phyloP scores from a whole-genome alignment of 352 stramenopile species.

The Phytopythium vexans region DNA sequence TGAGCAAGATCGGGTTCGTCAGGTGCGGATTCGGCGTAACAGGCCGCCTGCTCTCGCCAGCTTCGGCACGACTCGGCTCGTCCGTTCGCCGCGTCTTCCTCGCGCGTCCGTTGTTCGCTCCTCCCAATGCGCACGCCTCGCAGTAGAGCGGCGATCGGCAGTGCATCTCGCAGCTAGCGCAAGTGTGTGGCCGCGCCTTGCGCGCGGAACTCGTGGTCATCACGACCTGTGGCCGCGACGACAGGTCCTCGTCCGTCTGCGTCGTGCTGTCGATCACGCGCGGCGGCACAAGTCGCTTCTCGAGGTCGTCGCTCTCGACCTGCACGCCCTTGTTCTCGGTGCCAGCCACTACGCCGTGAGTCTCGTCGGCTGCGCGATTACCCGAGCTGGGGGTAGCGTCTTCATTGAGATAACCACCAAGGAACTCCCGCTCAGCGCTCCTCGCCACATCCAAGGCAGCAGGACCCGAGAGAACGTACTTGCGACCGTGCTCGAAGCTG shows the following conservation, averaged over 20 bases:
- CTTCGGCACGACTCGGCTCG: no score
- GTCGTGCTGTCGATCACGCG: conserved; percentile 30
- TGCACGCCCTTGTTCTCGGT: background rate
- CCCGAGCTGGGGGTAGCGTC: conserved; percentile 5
- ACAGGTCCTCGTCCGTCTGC: conserved; percentile 20
- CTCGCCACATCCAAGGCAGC: conserved; percentile 37
- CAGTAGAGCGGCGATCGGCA: no score
- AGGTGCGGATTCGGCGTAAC: conserved; percentile 5
- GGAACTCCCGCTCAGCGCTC: conserved; percentile 28
- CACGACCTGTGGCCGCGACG: background rate
- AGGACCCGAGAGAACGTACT: conserved; percentile 22
- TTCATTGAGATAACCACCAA: conserved; percentile 10
- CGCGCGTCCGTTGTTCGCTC: conserved; percentile 10
- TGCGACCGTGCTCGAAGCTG: background rate
- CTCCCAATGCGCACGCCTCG: background rate
- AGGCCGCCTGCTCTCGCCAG: background rate
- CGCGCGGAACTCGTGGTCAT: background rate
- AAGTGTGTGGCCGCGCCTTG: background rate
- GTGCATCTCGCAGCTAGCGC: background rate
- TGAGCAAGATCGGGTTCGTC: conserved; percentile 47
- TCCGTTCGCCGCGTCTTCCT: conserved; percentile 11
- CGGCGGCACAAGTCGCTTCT: conserved; percentile 13
- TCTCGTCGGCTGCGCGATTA: background rate
- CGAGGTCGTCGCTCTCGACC: conserved; percentile 1
- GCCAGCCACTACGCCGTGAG: background rate